A percentile compares a stretch with the other conserved stretches of the same genome.
These are phyloP conservation scores for Claviceps spartinae DNA, from an alignment of 2,329 filamentous ascomycete species.

Conservation along the genomic window DNA sequence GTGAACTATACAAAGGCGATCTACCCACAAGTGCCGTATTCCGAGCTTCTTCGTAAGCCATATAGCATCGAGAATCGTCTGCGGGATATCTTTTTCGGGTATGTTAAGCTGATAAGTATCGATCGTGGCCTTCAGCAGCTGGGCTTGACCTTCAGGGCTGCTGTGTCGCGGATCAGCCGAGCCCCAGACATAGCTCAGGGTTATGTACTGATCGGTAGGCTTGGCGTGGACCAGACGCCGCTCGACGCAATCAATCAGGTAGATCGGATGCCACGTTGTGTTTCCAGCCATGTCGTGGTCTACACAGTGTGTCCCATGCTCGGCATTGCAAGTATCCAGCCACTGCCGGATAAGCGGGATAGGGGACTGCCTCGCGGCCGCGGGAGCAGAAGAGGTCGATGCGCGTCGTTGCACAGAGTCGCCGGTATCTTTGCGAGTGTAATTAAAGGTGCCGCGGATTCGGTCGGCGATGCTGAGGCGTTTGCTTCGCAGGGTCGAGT, in stretches of 20 bases:
- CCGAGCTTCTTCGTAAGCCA: slow-evolving; percentile 30
- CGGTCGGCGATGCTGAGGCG: slow-evolving; percentile 28
- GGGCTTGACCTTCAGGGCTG: slow-evolving; percentile 14
- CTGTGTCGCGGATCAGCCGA: slow-evolving; percentile 14
- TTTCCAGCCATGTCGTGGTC: slow-evolving; percentile 11
- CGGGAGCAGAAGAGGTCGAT: slow-evolving; percentile 15
- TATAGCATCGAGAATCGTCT: slow-evolving; percentile 30
- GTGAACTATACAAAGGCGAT: slow-evolving; percentile 31
- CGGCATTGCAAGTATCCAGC: slow-evolving; percentile 29
- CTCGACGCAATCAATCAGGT: slow-evolving; percentile 28
- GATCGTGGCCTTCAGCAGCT: slow-evolving; percentile 23
- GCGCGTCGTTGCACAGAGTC: slow-evolving; percentile 17
- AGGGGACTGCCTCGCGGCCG: slow-evolving; percentile 19
- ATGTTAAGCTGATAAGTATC: slow-evolving; percentile 22
- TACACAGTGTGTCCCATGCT: slow-evolving; percentile 28
- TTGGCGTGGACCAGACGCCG: slow-evolving; percentile 24
- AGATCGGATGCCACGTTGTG: slow-evolving; percentile 25
- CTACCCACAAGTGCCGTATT: slow-evolving; percentile 32
- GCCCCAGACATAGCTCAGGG: slow-evolving; percentile 34
- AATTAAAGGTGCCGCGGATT: slow-evolving; percentile 21
- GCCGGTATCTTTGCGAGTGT: slow-evolving; percentile 17
- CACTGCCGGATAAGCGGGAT: slow-evolving; percentile 27
- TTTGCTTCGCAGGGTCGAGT: slow-evolving; percentile 18
- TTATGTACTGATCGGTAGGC: slow-evolving; percentile 27
- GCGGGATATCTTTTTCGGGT: slow-evolving; percentile 24